A percentile compares a stretch with the other conserved stretches of the same genome.
Conservation (phyloP, 2,329 filamentous ascomycete genomes). For the Sporothrix inflata region DNA sequence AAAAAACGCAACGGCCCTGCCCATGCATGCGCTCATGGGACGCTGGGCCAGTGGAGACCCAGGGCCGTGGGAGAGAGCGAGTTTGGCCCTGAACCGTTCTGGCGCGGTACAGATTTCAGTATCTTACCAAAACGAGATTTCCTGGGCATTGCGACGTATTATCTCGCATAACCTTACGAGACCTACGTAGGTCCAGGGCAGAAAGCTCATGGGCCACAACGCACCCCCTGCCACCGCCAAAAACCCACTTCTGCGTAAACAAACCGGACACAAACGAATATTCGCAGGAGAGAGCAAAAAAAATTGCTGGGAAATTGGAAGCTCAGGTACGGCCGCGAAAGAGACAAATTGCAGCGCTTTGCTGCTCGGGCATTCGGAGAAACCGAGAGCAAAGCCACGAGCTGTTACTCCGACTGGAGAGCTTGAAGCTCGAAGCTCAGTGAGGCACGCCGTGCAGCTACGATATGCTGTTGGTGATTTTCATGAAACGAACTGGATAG, state of each 20-base stretch:
- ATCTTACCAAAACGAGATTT: too few species aligned
- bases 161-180: constrained; percentile 10
- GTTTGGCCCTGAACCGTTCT: not conserved
- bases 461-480: not conserved
- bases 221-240: not conserved
- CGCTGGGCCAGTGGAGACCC: not conserved
- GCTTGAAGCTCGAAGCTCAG: not conserved
- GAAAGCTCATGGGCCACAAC: not conserved
- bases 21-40: constrained; percentile 12
- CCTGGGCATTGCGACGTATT: not conserved
- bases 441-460: not conserved
- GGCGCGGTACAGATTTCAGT: not conserved
- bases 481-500: not conserved
- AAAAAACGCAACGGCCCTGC: not conserved
- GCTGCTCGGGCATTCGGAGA: constrained; percentile 11
- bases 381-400: not conserved
- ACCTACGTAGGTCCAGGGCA: not conserved
- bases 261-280: constrained; percentile 22
- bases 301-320: not conserved
- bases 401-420: constrained; percentile 8
- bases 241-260: constrained; percentile 26
- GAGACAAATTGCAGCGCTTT: not conserved
- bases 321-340: not conserved
- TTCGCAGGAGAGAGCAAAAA: not conserved
- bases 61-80: not conserved